Evolutionary conservation across 495 filamentous ascomycete species (phyloP).

Genomic region (Entonaema liquescens): DNA sequence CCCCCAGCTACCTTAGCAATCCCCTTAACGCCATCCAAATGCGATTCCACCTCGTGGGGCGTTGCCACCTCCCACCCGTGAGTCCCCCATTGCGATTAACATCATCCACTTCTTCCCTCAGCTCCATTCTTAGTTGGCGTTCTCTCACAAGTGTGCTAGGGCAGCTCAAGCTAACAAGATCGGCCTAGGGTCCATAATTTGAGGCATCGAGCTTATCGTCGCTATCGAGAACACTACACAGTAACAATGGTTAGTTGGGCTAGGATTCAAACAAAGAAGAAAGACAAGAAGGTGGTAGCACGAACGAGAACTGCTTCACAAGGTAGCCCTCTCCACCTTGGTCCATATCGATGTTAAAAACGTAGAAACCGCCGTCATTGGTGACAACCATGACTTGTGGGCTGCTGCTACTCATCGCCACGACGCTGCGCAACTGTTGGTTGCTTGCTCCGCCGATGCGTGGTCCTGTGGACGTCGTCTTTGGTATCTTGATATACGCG

Average conservation of each 20-base stretch:
- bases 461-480: slow-evolving; percentile 51
- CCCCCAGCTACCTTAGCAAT: neutral
- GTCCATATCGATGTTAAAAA: slow-evolving; percentile 94
- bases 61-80: slow-evolving; percentile 7
- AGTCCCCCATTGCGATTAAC: neutral
- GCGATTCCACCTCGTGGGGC: slow-evolving; percentile 1
- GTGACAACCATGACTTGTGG: slow-evolving; percentile 99
- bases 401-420: slow-evolving; percentile 91
- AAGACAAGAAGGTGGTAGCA: slow-evolving; percentile 25
- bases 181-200: slow-evolving; percentile 46
- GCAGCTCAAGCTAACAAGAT: neutral
- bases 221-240: slow-evolving; percentile 58
- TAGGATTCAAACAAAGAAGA: slow-evolving; percentile 9
- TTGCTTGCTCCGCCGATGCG: slow-evolving; percentile 47
- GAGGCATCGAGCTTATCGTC: slow-evolving; percentile 61
- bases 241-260: neutral
- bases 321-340: slow-evolving; percentile 93
- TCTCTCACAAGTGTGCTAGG: neutral
- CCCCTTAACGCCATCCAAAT: slow-evolving; percentile 27
- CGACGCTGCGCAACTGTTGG: slow-evolving; percentile 76
- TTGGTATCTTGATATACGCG: slow-evolving; percentile 94
- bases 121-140: neutral
- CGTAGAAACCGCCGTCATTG: slow-evolving; percentile 92
- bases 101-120: slow-evolving; percentile 6
- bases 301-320: slow-evolving; percentile 88